Percentiles rank a stretch among this genome's conserved stretches.
Evolutionary conservation across 2,329 filamentous ascomycete genomes (phyloP).

Genomic region (Falciphora oryzae): DNA sequence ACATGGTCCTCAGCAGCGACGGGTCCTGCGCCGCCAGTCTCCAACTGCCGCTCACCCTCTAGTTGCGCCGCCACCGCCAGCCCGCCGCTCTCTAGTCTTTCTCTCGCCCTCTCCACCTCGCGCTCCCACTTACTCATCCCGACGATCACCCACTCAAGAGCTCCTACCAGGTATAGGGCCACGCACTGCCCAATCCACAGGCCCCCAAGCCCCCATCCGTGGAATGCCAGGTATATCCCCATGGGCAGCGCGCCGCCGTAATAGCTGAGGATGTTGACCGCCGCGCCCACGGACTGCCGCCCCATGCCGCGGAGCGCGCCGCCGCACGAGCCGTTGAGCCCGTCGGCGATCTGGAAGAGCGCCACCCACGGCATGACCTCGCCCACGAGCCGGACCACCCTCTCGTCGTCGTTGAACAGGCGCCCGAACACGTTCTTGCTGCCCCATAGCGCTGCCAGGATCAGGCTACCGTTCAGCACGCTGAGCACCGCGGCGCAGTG

Average conservation of each 20-base stretch:
- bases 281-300: slow-evolving; percentile 75
- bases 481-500: slow-evolving; percentile 71
- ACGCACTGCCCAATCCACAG: slow-evolving; percentile 82
- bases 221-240: slow-evolving; percentile 80
- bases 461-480: slow-evolving; percentile 59
- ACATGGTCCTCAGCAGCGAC: too few relatives aligned
- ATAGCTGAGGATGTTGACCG: slow-evolving; percentile 77
- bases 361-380: slow-evolving; percentile 81
- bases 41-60: too few relatives aligned
- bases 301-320: slow-evolving; percentile 80
- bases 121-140: slow-evolving; percentile 70
- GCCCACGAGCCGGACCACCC: slow-evolving; percentile 66
- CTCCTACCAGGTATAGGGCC: slow-evolving; percentile 73
- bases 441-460: slow-evolving; percentile 63
- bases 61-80: not conserved
- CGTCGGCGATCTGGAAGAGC: slow-evolving; percentile 85
- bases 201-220: slow-evolving; percentile 76
- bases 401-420: slow-evolving; percentile 73
- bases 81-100: slow-evolving; percentile 55
- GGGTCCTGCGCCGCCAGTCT: too few relatives aligned
- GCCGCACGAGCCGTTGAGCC: slow-evolving; percentile 78
- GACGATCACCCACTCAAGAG: slow-evolving; percentile 74
- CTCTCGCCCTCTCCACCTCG: slow-evolving; percentile 66
- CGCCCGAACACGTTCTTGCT: slow-evolving; percentile 68
- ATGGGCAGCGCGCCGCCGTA: slow-evolving; percentile 74